Evolutionary conservation across 1,284 basidiomycete species (phyloP).

Genomic region (Coniferiporia sulphurascens): DNA sequence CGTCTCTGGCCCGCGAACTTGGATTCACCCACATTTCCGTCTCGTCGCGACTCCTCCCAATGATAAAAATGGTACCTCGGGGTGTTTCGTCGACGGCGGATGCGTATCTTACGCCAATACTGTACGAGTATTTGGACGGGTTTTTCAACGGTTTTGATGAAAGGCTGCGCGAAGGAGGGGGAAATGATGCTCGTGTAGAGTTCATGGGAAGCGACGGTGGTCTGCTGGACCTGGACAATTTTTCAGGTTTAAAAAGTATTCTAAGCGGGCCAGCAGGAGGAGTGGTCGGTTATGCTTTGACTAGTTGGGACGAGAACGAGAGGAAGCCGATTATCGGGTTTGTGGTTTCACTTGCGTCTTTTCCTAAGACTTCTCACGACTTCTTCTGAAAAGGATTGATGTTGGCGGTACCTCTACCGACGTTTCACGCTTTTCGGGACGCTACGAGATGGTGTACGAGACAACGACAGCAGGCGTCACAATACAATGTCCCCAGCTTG

Average conservation of each 20-base stretch:
- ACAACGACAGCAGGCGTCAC: slow-evolving; percentile 88
- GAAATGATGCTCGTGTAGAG: slow-evolving; percentile 48
- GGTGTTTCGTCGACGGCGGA: slow-evolving; percentile 93
- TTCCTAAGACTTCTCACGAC: neutral
- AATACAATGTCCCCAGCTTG: slow-evolving; percentile 83
- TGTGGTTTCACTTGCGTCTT: slow-evolving; percentile 22
- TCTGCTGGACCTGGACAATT: slow-evolving; percentile 78
- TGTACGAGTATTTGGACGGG: slow-evolving; percentile 83
- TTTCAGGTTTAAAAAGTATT: slow-evolving; percentile 86
- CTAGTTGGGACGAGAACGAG: slow-evolving; percentile 70
- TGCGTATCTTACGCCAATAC: slow-evolving; percentile 92
- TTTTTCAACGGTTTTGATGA: slow-evolving; percentile 89
- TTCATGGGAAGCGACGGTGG: slow-evolving; percentile 91
- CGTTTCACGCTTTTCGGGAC: slow-evolving; percentile 82
- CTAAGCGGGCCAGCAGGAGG: slow-evolving; percentile 87
- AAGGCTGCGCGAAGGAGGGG: slow-evolving; percentile 44
- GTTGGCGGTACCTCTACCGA: slow-evolving; percentile 89
- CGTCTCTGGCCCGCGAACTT: slow-evolving; percentile 65
- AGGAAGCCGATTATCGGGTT: slow-evolving; percentile 73
- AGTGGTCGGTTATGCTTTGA: slow-evolving; percentile 83
- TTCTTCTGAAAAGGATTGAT: slow-evolving; percentile 46
- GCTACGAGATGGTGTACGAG: slow-evolving; percentile 87
- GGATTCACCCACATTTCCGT: slow-evolving; percentile 89
- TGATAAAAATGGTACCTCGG: slow-evolving; percentile 94
- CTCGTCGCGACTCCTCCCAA: slow-evolving; percentile 83